Base-by-base conservation (phyloP, 805 yeast genomes). In the Candida vaughaniae region DNA sequence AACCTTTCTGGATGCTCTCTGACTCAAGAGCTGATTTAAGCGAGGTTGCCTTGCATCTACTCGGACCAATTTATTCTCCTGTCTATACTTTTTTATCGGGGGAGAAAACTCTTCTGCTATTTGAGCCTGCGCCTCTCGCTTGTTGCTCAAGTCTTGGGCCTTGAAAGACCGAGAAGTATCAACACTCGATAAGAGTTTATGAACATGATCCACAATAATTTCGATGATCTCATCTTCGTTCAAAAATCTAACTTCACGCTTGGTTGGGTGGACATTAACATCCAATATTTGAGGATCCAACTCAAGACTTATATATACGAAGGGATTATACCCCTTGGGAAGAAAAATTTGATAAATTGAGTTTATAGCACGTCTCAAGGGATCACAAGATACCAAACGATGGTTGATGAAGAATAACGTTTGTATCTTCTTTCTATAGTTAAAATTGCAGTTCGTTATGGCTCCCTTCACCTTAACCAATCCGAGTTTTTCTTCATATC, bases 261-360 rank as follows among this genome's bases (percentile, higher is more conserved):
- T 93, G 0, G 98, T 91, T 0, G 99, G 99, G 54, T 93, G 99
- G 10, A 93, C 82, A 55, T 93, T 93, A 11, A 93, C 98, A 56
- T 93, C 99, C 6, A 93, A 71, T 42, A 82, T 80, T 22, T 61
- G 62, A 1, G 96, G 85, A 16, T 71, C 65, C 2, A 93, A 77
- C 14, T 65, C 64, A n/a, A 93, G 55, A 32, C 85, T 71, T 35
- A 93, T 41, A 58, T 89, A 93, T 1, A 86, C 71, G 54, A 93
- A 93, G 0, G 95, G 83, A 46, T 72, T 77, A 34, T 48, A 53
- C 0, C 95, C 95, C 47, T 82, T 85, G 0, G 97, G 96, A 14
- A 91, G 59, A 53, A 75, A 85, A 3, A 73, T 60, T 14, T 79
- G 69, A 52, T 80, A 89, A 0, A 82, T 64, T 23, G 81, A 77